A percentile compares a stretch with the other conserved stretches of the same genome.
phyloP scores from a whole-genome alignment of 1,139 yeast genomes.

The Suhomyces coccinellae region DNA sequence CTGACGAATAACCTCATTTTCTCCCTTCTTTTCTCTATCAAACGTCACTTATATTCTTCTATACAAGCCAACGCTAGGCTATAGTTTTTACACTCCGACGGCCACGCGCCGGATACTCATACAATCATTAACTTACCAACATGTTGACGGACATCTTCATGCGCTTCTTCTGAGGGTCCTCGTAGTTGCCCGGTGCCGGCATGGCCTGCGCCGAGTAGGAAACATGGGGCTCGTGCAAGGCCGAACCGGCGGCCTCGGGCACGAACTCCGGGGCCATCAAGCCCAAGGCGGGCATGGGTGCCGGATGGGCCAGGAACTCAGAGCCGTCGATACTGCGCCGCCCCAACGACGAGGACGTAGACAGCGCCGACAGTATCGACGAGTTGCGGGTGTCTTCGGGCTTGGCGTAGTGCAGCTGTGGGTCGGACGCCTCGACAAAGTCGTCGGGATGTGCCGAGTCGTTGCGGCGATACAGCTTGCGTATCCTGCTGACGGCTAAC shows the following conservation, averaged over 20 bases:
- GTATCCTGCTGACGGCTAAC: conserved; percentile 45
- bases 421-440: conserved; percentile 5
- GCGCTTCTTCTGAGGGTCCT: conserved; percentile 35
- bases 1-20: no score
- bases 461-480: conserved; percentile 37
- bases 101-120: not conserved
- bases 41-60: not conserved
- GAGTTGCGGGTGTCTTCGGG: not conserved
- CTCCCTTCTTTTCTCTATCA: no score
- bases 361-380: conserved; percentile 2
- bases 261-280: not conserved
- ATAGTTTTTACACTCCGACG: not conserved
- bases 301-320: conserved; percentile 7
- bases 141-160: conserved; percentile 49
- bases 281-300: not conserved
- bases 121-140: conserved; percentile 36
- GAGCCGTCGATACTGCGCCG: conserved; percentile 13
- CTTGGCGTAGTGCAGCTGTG: not conserved
- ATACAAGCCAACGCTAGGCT: not conserved
- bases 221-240: conserved; percentile 1
- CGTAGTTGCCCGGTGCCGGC: conserved; percentile 15
- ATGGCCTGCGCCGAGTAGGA: not conserved
- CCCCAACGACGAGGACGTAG: conserved; percentile 7
- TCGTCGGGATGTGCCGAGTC: conserved; percentile 9
- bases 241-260: conserved; percentile 4